Evolutionary conservation across 2,329 filamentous ascomycete species (phyloP).

Genomic region (Arthrobotrys pseudoclavata): DNA sequence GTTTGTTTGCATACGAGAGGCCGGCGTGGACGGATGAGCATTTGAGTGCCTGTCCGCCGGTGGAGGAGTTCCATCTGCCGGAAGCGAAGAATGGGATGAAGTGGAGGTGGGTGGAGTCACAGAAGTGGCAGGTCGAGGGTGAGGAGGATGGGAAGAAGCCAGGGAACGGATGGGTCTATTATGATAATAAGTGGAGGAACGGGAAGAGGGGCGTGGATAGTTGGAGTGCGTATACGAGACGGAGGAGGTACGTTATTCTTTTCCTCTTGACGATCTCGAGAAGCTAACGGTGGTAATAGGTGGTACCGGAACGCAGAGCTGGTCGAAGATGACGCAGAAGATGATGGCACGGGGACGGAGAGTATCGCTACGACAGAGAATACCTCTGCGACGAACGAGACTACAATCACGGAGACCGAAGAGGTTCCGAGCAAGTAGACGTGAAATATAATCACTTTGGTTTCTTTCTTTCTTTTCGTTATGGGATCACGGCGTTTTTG

Average conservation of each 20-base stretch:
- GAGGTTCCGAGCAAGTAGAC: conserved; percentile 41
- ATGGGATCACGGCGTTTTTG: conserved; percentile 32
- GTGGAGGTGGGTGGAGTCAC: conserved; percentile 87
- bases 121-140: conserved; percentile 88
- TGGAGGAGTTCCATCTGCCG: conserved; percentile 78
- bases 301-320: conserved; percentile 98
- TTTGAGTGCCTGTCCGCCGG: conserved; percentile 81
- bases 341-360: conserved; percentile 31
- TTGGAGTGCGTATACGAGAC: conserved; percentile 93
- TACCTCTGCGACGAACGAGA: conserved; percentile 28
- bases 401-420: conserved; percentile 52
- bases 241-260: conserved; percentile 73
- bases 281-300: conserved; percentile 27
- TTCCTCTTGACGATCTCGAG: neutral
- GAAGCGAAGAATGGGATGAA: conserved; percentile 73
- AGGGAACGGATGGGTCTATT: conserved; percentile 92
- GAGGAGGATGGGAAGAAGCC: conserved; percentile 68
- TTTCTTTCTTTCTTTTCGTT: conserved; percentile 11
- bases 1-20: conserved; percentile 89
- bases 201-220: conserved; percentile 86
- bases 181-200: conserved; percentile 98
- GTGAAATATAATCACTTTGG: conserved; percentile 22
- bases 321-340: conserved; percentile 74
- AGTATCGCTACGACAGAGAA: conserved; percentile 16
- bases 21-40: conserved; percentile 96